These are phyloP conservation scores for Raffaelea deltoideospora DNA, from an alignment of 2,329 filamentous ascomycete genomes.

Conservation along the genomic window DNA sequence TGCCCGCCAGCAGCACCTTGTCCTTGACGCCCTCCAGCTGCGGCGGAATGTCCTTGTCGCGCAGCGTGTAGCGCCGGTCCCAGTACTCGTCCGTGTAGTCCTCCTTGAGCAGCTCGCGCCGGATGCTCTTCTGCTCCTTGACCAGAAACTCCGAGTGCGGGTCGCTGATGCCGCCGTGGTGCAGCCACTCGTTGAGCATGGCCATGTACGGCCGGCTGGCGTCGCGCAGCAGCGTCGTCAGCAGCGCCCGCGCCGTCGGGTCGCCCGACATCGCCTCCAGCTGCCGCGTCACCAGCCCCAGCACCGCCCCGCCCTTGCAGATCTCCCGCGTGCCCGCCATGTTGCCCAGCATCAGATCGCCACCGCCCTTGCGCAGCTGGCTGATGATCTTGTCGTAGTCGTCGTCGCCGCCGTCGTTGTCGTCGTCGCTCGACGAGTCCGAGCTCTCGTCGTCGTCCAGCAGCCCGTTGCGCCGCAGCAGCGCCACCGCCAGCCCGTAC, in stretches of 20 bases:
- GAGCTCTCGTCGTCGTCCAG: constrained; percentile 64
- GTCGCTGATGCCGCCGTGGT: constrained; percentile 89
- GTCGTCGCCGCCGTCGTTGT: constrained; percentile 63
- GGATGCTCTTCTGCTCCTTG: constrained; percentile 91
- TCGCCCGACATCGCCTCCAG: constrained; percentile 87
- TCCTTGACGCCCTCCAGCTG: constrained; percentile 85
- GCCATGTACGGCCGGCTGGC: constrained; percentile 90
- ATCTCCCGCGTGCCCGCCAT: constrained; percentile 81
- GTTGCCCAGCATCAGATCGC: constrained; percentile 62
- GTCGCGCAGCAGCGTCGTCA: constrained; percentile 72
- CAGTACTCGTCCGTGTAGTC: constrained; percentile 99
- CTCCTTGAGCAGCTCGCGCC: constrained; percentile 75
- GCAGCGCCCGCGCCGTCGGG: constrained; percentile 65
- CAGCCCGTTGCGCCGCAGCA: constrained; percentile 75
- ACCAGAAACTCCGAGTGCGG: constrained; percentile 88
- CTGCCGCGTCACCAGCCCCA: constrained; percentile 71
- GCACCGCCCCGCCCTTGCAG: constrained; percentile 92
- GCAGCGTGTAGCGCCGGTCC: constrained; percentile 93
- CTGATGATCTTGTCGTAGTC: constrained; percentile 90
- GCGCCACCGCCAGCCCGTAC: constrained; percentile 73
- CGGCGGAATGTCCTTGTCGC: constrained; percentile 79
- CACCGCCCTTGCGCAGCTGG: constrained; percentile 72
- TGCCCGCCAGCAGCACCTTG: constrained; percentile 87
- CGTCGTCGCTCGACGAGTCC: constrained; percentile 50
- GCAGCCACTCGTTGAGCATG: constrained; percentile 98